These are phyloP conservation scores for Coemansia sp. DNA, from an alignment of 192 early-diverging fungal genomes.

Conservation along the genomic window DNA sequence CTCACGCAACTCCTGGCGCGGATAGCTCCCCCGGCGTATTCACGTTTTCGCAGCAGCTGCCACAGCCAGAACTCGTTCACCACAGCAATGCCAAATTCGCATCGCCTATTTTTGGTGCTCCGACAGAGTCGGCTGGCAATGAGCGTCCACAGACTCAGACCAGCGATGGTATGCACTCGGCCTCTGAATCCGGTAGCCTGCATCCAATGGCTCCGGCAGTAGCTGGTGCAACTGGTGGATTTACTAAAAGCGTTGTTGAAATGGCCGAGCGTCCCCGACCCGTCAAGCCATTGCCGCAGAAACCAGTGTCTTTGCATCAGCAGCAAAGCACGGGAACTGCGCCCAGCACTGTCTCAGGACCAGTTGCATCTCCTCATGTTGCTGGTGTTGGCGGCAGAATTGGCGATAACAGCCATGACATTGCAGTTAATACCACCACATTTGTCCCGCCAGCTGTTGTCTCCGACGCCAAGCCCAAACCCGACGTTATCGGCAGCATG, in stretches of 20 bases:
- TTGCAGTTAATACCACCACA: constrained; percentile 23
- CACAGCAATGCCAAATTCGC: not conserved
- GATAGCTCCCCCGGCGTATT: constrained; percentile 21
- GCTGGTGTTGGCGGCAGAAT: not conserved
- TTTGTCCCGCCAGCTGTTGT: constrained; percentile 7
- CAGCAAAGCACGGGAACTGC: too few species aligned
- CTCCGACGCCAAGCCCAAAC: not conserved
- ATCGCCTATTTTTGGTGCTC: not conserved
- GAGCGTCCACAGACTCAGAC: not conserved
- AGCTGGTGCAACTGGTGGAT: too few species aligned
- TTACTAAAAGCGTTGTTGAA: constrained; percentile 9
- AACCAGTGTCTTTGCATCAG: not conserved
- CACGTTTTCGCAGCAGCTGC: constrained; percentile 30
- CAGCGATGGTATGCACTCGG: not conserved
- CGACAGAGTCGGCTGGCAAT: not conserved
- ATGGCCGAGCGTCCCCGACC: constrained; percentile 21
- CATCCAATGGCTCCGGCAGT: constrained; percentile 7
- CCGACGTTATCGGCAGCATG: not conserved
- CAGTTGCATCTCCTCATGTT: not conserved
- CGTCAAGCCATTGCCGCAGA: constrained; percentile 8
- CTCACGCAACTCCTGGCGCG: not conserved
- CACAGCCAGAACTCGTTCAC: constrained; percentile 5
- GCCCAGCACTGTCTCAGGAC: too few species aligned
- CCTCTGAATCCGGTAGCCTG: too few species aligned
- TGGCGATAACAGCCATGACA: constrained; percentile 1